phyloP scores from a whole-genome alignment of 768 basidiomycete genomes.

The Rhodosporidiobolus odoratus region DNA sequence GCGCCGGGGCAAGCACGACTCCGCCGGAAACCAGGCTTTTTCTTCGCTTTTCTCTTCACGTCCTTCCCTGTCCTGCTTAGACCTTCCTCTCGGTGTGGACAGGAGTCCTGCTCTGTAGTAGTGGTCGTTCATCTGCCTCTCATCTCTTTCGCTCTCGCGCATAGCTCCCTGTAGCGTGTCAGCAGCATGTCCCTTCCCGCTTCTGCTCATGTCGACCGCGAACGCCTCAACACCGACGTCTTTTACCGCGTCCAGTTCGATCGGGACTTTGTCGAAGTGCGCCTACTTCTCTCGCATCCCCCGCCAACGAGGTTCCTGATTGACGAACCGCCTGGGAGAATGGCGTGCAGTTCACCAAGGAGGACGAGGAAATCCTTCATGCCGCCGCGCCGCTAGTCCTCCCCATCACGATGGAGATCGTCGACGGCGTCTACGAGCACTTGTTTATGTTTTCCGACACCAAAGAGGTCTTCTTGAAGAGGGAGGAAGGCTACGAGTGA shows the following conservation, averaged over 20 bases:
- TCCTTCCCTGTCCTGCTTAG: neutral
- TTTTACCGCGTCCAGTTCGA: conserved; percentile 6
- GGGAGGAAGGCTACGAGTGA: neutral
- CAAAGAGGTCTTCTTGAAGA: conserved; percentile 5
- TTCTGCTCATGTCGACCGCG: neutral
- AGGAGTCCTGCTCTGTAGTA: neutral
- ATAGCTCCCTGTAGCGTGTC: no score
- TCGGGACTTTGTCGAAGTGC: conserved; percentile 8
- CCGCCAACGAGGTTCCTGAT: neutral
- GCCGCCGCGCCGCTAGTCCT: conserved; percentile 6
- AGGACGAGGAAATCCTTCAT: neutral
- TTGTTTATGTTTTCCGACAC: conserved; percentile 13
- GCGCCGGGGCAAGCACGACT: no score
- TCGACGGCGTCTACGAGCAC: conserved; percentile 8
- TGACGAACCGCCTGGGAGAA: neutral
- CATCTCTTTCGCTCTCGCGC: neutral
- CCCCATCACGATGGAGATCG: conserved; percentile 10
- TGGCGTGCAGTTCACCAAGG: conserved; percentile 2
- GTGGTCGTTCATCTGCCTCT: neutral
- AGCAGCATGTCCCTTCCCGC: neutral
- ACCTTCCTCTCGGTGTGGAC: neutral
- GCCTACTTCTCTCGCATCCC: neutral
- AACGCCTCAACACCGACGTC: neutral
- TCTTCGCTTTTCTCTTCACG: no score
- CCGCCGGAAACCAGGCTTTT: neutral